Conservation (phyloP, 2,329 filamentous ascomycete genomes). For the Dactylellina sp. region DNA sequence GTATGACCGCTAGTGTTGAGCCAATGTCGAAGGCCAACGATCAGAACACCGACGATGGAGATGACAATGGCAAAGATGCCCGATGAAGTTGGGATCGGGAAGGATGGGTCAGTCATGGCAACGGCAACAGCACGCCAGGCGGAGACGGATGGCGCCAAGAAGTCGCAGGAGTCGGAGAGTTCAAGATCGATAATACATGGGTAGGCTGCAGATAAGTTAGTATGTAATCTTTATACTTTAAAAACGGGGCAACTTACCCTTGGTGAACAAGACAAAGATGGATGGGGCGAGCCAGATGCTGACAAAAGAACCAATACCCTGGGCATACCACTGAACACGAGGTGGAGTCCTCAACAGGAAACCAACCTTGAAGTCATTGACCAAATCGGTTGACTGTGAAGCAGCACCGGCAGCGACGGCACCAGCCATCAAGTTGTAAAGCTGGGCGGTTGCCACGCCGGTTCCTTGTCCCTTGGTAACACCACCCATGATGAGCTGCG, state of each 20-base stretch:
- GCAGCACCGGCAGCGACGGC: slow-evolving; percentile 70
- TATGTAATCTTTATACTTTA: slow-evolving; percentile 22
- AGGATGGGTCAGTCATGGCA: slow-evolving; percentile 71
- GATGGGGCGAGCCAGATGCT: slow-evolving; percentile 76
- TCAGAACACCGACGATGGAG: slow-evolving; percentile 67
- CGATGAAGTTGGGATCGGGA: slow-evolving; percentile 69
- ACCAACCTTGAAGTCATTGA: slow-evolving; percentile 75
- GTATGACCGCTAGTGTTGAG: slow-evolving; percentile 67
- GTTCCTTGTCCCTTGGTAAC: slow-evolving; percentile 70
- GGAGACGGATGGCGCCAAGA: slow-evolving; percentile 72
- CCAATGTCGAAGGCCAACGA: slow-evolving; percentile 70
- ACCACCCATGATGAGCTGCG: slow-evolving; percentile 75
- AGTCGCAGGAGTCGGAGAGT: slow-evolving; percentile 68
- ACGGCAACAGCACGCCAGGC: slow-evolving; percentile 76
- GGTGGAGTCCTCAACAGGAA: slow-evolving; percentile 76
- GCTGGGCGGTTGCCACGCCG: slow-evolving; percentile 68
- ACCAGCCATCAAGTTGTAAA: slow-evolving; percentile 75
- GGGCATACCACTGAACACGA: slow-evolving; percentile 75
- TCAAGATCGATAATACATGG: slow-evolving; percentile 72
- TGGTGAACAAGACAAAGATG: slow-evolving; percentile 75
- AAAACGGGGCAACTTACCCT: slow-evolving; percentile 57
- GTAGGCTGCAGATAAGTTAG: slow-evolving; percentile 67
- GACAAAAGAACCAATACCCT: slow-evolving; percentile 72
- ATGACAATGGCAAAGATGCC: slow-evolving; percentile 72
- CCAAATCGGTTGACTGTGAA: slow-evolving; percentile 69